Conservation (phyloP, 202 grass and related monocot genomes). For the Musa balbisiana region DNA sequence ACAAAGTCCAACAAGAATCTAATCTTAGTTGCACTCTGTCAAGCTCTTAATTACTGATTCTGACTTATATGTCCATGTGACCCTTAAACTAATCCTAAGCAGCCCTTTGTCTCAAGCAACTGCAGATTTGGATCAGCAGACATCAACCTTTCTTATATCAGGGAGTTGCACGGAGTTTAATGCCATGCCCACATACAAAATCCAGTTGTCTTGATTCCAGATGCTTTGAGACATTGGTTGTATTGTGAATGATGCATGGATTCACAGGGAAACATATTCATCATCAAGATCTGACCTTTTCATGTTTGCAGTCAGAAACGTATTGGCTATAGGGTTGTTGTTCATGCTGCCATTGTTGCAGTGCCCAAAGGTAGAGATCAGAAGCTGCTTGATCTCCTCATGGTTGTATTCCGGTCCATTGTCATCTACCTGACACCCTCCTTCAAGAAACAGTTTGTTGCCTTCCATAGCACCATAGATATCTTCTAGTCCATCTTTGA, state of each 20-base stretch:
- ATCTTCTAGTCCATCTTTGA: neutral
- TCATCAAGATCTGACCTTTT: no score
- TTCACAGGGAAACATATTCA: no score
- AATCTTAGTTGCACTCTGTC: constrained; percentile 2
- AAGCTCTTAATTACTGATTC: neutral
- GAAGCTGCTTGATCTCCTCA: neutral
- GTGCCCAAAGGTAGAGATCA: neutral
- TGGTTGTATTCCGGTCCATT: neutral
- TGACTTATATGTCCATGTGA: neutral
- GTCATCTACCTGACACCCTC: neutral
- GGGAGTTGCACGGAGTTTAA: neutral
- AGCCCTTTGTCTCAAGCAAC: neutral
- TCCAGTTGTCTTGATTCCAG: neutral
- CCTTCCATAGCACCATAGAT: neutral
- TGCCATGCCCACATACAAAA: neutral
- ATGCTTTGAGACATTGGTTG: no score
- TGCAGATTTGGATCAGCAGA: neutral
- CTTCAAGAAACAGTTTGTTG: neutral
- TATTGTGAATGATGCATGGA: no score
- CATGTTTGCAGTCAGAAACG: neutral
- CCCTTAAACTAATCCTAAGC: neutral
- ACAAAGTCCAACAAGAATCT: constrained; percentile 4
- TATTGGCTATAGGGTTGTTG: neutral
- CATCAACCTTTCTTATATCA: neutral
- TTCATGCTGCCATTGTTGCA: neutral